phyloP scores from a whole-genome alignment of 2,329 filamentous ascomycete species.

The Metarhizium rileyi region DNA sequence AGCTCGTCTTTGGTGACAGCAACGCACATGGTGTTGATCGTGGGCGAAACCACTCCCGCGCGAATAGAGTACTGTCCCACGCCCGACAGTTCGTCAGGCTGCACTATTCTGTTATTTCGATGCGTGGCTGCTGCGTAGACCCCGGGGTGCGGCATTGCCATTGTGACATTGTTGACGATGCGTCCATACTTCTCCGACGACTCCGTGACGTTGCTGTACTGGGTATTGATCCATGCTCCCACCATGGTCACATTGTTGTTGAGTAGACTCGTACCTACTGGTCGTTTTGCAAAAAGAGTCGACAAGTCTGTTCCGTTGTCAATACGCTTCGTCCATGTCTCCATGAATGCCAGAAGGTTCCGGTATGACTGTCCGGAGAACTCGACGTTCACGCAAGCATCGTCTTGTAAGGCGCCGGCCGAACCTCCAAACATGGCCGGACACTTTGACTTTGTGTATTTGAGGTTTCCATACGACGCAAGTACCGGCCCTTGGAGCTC shows the following conservation, averaged over 20 bases:
- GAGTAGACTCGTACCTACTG: conserved; percentile 51
- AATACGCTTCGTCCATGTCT: conserved; percentile 41
- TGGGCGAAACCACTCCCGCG: conserved; percentile 61
- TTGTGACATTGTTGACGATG: conserved; percentile 64
- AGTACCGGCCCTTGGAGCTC: conserved; percentile 45
- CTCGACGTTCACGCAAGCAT: conserved; percentile 58
- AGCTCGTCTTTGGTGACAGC: conserved; percentile 53
- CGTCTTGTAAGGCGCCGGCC: conserved; percentile 23
- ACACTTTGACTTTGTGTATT: conserved; percentile 47
- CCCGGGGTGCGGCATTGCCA: conserved; percentile 66
- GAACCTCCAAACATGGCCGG: conserved; percentile 44
- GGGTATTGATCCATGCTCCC: conserved; percentile 57
- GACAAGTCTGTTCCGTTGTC: conserved; percentile 31
- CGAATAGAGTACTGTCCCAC: conserved; percentile 57
- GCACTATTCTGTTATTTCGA: conserved; percentile 54
- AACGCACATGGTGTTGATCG: conserved; percentile 63
- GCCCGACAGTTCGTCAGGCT: conserved; percentile 44
- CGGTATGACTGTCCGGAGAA: conserved; percentile 62
- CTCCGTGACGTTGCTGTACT: conserved; percentile 40
- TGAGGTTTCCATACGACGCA: conserved; percentile 52
- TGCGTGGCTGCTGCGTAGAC: conserved; percentile 56
- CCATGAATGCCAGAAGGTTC: conserved; percentile 55
- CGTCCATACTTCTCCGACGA: conserved; percentile 40
- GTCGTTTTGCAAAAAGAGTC: conserved; percentile 37
- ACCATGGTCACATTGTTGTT: conserved; percentile 64